phyloP scores from a whole-genome alignment of 1,284 basidiomycete species.

The Coniferiporia sulphurascens region DNA sequence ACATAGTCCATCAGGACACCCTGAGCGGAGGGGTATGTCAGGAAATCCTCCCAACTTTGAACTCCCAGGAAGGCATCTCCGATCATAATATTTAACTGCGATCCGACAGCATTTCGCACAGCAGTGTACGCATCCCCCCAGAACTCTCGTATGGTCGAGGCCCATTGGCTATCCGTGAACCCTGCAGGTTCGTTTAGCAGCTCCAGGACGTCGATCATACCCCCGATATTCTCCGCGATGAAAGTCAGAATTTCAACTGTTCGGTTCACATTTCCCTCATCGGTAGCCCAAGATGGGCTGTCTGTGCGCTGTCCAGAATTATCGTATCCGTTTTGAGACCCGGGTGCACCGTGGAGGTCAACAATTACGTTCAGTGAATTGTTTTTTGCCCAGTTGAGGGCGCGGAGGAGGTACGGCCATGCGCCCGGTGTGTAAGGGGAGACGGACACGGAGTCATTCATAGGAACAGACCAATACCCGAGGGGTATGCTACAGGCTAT shows the following conservation, averaged over 20 bases:
- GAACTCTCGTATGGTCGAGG: constrained; percentile 41
- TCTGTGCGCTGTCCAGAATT: constrained; percentile 76
- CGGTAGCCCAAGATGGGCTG: constrained; percentile 58
- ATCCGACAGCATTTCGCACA: constrained; percentile 43
- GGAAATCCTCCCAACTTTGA: constrained; percentile 58
- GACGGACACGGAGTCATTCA: constrained; percentile 43
- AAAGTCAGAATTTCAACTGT: constrained; percentile 62
- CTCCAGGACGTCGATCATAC: constrained; percentile 56
- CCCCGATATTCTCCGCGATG: constrained; percentile 51
- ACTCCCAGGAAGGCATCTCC: constrained; percentile 71
- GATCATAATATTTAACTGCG: constrained; percentile 57
- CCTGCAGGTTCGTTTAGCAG: constrained; percentile 62
- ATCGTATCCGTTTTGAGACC: constrained; percentile 75
- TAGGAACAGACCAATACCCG: constrained; percentile 73
- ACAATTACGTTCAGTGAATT: constrained; percentile 58
- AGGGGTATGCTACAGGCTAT: constrained; percentile 51
- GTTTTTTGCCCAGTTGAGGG: constrained; percentile 59
- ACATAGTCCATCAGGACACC: constrained; percentile 63
- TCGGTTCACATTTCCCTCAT: constrained; percentile 51
- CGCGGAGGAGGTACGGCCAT: constrained; percentile 63
- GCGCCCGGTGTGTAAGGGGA: constrained; percentile 60
- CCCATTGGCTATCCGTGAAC: constrained; percentile 40
- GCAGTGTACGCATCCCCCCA: constrained; percentile 53
- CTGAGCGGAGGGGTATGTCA: constrained; percentile 46
- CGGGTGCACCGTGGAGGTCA: constrained; percentile 69